Base-by-base conservation (phyloP, 23 red algal genomes). In the Cyanidioschyzon merolae region DNA sequence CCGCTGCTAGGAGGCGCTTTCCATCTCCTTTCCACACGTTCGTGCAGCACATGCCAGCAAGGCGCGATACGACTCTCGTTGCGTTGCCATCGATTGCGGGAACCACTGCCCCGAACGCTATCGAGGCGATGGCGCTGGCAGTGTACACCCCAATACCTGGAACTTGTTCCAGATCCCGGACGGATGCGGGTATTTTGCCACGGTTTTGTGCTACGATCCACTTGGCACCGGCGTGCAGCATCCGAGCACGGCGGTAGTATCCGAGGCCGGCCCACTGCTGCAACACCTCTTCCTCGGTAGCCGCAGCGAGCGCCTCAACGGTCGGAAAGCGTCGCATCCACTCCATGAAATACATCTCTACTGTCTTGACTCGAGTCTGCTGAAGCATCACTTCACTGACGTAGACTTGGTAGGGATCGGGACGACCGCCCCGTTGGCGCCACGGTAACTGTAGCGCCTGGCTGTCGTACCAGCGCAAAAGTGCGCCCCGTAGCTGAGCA, bases 341-440 rank as follows among this genome's bases (percentile, higher is more conserved):
- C 3, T 83, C 75, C 58, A 41, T 21, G 58, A 79, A 98, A 58
- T 98, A 98, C 2, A 50, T 37, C 34, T 88, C 38, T 25, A 91
- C 94, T 2, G 87, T 87, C 0, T 40, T 58, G 0, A 98, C 68
- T 41, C 79, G 87, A 27, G 94, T 98, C 82, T 98, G 94, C 58
- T 98, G 94, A 34, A 84, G 68, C 94, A 98, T 98, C n/a, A 91
- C 58, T 39, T 98, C 94, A 1, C 87, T 90, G 45, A 98, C 85
- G 84, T 88, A 98, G 16, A 98, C 77, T 15, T 79, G 85, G 74
- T 98, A 98, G 54, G 94, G 85, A 67, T 81, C 68, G 37, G 83
- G 57, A 38, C 85, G 82, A 1, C 85, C 50, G 3, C 57, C 67
- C 27, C 37, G 77, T 2, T 39, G 27, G 1, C 77, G 54, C 77